phyloP scores from a whole-genome alignment of 257 asterid species.

The Fraxinus cuspidata region DNA sequence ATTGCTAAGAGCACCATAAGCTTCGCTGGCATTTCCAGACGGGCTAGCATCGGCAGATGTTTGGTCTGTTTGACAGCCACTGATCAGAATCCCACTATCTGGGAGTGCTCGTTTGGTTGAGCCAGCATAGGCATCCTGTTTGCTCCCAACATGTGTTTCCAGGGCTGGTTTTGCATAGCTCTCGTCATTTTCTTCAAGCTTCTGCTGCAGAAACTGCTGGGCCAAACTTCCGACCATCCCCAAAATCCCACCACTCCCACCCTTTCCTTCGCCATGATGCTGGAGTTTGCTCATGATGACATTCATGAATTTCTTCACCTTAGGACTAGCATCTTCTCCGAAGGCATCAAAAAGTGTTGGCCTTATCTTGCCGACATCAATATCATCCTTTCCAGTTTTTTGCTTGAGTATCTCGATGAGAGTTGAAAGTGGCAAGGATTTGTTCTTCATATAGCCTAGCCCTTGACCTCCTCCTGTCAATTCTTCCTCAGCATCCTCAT shows the following conservation, averaged over 20 bases:
- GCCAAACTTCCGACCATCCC: constrained; percentile 86
- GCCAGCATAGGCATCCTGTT: constrained; percentile 80
- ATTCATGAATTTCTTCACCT: constrained; percentile 95
- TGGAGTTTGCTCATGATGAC: constrained; percentile 68
- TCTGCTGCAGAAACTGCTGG: constrained; percentile 73
- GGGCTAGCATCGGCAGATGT: constrained; percentile 93
- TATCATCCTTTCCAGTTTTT: constrained; percentile 88
- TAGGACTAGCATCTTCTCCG: constrained; percentile 94
- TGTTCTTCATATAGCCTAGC: constrained; percentile 50
- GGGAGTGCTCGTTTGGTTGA: constrained; percentile 54
- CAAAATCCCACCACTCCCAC: constrained; percentile 54
- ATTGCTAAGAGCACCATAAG: constrained; percentile 92
- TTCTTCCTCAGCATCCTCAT: constrained; percentile 37
- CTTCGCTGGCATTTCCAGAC: constrained; percentile 52
- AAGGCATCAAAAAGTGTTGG: constrained; percentile 88
- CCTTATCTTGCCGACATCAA: constrained; percentile 86
- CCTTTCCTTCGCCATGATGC: constrained; percentile 35
- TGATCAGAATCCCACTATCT: constrained; percentile 69
- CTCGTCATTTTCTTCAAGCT: constrained; percentile 73
- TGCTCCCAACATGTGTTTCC: constrained; percentile 63
- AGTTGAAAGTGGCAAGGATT: constrained; percentile 75
- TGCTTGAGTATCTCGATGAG: constrained; percentile 83
- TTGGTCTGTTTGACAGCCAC: constrained; percentile 88
- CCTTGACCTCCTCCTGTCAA: constrained; percentile 25
- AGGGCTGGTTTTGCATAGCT: constrained; percentile 73